Evolutionary conservation across 129 eudicot species (phyloP).

Genomic region (Solidago caesia): DNA sequence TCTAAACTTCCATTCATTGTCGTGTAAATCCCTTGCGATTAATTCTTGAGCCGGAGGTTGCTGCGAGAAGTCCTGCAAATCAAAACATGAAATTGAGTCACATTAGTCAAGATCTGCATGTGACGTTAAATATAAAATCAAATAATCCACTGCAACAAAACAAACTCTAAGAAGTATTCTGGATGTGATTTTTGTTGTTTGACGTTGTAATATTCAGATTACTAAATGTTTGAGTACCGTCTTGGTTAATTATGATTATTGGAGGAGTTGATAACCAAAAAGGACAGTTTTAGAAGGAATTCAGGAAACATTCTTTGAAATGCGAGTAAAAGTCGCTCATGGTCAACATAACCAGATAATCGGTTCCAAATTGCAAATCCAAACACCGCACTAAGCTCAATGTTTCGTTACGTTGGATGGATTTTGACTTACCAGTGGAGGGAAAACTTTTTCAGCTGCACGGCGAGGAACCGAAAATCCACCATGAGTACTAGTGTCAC

Average conservation of each 20-base stretch:
- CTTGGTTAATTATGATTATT: not conserved
- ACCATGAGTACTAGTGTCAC: constrained; percentile 96
- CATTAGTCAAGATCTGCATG: not conserved
- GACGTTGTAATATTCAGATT: not conserved
- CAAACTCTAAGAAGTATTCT: too few species aligned
- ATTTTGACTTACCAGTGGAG: constrained; percentile 62
- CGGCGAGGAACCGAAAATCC: constrained; percentile 96
- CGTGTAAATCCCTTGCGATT: constrained; percentile 77
- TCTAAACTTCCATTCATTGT: constrained; percentile 92
- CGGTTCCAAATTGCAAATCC: too few species aligned
- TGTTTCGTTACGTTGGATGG: not conserved
- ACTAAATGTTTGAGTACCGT: not conserved
- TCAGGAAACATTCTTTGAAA: too few species aligned
- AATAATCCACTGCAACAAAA: too few species aligned
- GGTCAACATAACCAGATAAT: too few species aligned
- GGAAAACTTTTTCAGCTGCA: constrained; percentile 93
- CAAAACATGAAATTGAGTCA: constrained; percentile 3
- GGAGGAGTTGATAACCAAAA: not conserved
- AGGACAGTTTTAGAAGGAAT: too few species aligned
- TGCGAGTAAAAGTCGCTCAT: too few species aligned
- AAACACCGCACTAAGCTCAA: not conserved
- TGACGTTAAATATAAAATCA: too few species aligned
- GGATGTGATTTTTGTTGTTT: not conserved
- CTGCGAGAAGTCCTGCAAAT: constrained; percentile 73
- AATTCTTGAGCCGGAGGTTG: constrained; percentile 86